phyloP scores from a whole-genome alignment of 208 protist genomes.

The Leishmania amazonensis region DNA sequence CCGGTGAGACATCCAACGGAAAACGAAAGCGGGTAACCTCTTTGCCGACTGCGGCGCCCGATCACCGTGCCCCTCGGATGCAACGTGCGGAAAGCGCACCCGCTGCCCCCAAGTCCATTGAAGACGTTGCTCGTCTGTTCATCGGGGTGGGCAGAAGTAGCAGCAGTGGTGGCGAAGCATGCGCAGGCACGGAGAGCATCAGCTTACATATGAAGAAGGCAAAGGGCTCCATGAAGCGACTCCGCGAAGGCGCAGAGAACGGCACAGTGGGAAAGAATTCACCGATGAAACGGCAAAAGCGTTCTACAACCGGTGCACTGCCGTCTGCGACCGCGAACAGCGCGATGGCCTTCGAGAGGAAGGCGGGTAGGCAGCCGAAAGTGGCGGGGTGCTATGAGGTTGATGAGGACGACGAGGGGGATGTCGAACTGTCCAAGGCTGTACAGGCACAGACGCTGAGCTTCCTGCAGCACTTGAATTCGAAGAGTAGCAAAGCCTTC shows the following conservation, averaged over 20 bases:
- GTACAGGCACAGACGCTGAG: conserved; percentile 47
- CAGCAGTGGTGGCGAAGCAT: not conserved
- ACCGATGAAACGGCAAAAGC: conserved; percentile 5
- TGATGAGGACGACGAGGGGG: conserved; percentile 46
- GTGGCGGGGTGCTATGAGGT: not conserved
- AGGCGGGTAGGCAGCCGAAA: not conserved
- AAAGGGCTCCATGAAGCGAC: not conserved
- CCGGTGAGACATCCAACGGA: no score
- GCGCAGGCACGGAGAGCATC: not conserved
- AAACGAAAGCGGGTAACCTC: not conserved
- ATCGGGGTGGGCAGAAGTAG: conserved; percentile 8
- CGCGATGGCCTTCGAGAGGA: not conserved
- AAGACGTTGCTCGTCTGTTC: conserved; percentile 30
- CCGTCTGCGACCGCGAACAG: not conserved
- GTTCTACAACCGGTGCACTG: not conserved
- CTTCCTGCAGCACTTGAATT: conserved; percentile 55
- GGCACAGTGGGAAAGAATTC: not conserved
- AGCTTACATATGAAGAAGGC: not conserved
- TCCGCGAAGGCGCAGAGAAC: not conserved
- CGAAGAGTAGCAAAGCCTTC: conserved; percentile 44
- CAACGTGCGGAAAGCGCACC: not conserved
- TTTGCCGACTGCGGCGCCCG: not conserved
- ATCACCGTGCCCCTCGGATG: not conserved
- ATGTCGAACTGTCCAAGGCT: conserved; percentile 51
- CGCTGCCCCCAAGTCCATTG: conserved; percentile 16